Evolutionary conservation across 116 monocot genomes (phyloP).

Genomic region (Posidonia oceanica): DNA sequence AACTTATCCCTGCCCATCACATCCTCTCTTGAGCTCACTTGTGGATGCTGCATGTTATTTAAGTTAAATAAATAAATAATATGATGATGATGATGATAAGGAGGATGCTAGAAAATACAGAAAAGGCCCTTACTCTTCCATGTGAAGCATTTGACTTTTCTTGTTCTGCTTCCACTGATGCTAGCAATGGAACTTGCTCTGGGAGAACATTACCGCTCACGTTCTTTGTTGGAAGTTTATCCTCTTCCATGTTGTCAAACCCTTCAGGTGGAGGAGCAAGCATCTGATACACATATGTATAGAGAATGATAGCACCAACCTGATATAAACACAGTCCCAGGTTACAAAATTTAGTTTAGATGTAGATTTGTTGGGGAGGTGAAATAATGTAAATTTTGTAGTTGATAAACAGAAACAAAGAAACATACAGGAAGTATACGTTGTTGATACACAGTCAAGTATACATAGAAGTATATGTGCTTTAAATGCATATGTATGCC

Average conservation of each 20-base stretch:
- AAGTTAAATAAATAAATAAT: too few species aligned
- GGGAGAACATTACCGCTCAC: slow-evolving; percentile 21
- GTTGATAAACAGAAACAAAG: too few species aligned
- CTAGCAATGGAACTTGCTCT: slow-evolving; percentile 57
- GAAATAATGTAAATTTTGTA: too few species aligned
- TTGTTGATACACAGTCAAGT: too few species aligned
- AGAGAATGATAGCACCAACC: slow-evolving; percentile 91
- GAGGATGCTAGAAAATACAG: neutral
- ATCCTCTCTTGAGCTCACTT: too few species aligned
- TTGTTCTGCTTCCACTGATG: slow-evolving; percentile 22
- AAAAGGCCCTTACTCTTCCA: slow-evolving; percentile 30
- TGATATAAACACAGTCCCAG: slow-evolving; percentile 10
- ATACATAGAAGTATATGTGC: too few species aligned
- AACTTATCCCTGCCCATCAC: too few species aligned
- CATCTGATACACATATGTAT: slow-evolving; percentile 95
- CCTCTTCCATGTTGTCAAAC: slow-evolving; percentile 45
- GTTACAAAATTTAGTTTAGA: neutral
- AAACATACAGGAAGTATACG: too few species aligned
- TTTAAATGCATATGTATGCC: too few species aligned
- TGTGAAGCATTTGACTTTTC: slow-evolving; percentile 10
- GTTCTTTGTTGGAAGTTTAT: slow-evolving; percentile 33
- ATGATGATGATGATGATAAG: too few species aligned
- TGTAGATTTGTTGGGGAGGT: neutral
- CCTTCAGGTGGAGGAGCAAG: slow-evolving; percentile 72
- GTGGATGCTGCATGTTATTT: too few species aligned